phyloP scores from a whole-genome alignment of 192 early-diverging fungal genomes.

The Backusella circina region DNA sequence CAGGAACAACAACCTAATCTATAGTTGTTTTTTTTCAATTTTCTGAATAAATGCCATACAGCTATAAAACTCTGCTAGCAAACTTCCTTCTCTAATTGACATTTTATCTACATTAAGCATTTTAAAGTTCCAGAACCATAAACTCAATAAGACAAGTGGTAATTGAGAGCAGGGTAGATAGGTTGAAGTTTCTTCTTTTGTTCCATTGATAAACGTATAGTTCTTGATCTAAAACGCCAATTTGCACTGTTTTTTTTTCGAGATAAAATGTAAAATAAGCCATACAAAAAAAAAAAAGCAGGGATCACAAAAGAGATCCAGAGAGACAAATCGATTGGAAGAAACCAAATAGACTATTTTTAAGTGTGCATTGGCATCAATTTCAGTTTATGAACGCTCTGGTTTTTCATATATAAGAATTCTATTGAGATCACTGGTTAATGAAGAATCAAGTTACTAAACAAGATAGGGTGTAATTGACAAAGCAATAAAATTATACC shows the following conservation, averaged over 20 bases:
- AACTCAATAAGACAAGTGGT: no score
- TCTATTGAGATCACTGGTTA: background rate
- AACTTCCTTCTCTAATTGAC: no score
- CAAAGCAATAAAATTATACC: background rate
- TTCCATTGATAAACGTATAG: no score
- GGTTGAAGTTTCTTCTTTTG: no score
- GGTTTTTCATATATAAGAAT: background rate
- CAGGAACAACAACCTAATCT: background rate
- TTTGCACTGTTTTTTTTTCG: background rate
- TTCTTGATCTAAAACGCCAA: background rate
- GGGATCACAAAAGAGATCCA: background rate
- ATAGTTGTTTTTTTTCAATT: no score
- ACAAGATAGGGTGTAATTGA: background rate
- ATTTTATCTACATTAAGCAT: no score
- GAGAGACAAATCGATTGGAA: background rate
- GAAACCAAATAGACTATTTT: background rate
- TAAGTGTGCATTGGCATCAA: background rate
- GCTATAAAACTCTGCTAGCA: no score
- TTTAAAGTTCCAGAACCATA: no score
- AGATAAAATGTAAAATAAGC: background rate
- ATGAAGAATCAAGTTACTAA: background rate
- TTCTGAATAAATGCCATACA: no score
- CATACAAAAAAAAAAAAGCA: background rate
- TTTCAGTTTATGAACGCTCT: background rate
- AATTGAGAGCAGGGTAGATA: no score